phyloP scores from a whole-genome alignment of 768 basidiomycete species.

The Boletus edulis region DNA sequence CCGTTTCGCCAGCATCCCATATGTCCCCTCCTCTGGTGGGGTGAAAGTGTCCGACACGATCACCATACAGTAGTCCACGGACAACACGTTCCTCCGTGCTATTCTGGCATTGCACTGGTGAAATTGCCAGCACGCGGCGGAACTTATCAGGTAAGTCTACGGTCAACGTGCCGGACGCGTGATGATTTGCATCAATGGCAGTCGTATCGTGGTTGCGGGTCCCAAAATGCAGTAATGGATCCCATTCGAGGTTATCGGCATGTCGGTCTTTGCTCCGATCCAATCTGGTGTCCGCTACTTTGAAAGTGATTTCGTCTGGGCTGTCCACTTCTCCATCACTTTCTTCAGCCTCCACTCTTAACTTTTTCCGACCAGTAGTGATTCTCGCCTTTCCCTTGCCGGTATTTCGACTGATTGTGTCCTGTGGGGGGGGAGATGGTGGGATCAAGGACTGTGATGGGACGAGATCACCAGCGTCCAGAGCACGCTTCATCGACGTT shows the following conservation, averaged over 20 bases:
- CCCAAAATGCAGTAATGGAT: constrained; percentile 27
- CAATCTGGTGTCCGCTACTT: constrained; percentile 17
- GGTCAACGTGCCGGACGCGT: constrained; percentile 41
- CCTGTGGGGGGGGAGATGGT: constrained; percentile 63
- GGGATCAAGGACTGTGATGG: constrained; percentile 43
- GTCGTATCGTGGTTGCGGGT: constrained; percentile 24
- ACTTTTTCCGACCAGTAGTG: constrained; percentile 47
- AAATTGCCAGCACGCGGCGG: constrained; percentile 61
- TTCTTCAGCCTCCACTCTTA: constrained; percentile 37
- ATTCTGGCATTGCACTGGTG: constrained; percentile 41
- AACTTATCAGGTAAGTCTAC: constrained; percentile 67
- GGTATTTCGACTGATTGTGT: constrained; percentile 29
- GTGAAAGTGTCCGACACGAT: constrained; percentile 55
- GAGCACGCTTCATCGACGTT: constrained; percentile 43
- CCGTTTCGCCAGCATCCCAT: constrained; percentile 72
- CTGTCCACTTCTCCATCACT: constrained; percentile 25
- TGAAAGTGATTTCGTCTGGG: constrained; percentile 17
- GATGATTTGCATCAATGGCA: constrained; percentile 28
- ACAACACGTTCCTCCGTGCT: constrained; percentile 53
- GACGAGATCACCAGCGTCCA: constrained; percentile 32
- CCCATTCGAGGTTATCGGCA: constrained; percentile 24
- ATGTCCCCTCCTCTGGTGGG: constrained; percentile 65
- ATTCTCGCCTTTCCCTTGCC: constrained; percentile 40
- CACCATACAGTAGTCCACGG: constrained; percentile 58
- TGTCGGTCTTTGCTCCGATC: constrained; percentile 13